Evolutionary conservation across 1,284 basidiomycete species (phyloP).

Genomic region (Macrocystidia cucumis): DNA sequence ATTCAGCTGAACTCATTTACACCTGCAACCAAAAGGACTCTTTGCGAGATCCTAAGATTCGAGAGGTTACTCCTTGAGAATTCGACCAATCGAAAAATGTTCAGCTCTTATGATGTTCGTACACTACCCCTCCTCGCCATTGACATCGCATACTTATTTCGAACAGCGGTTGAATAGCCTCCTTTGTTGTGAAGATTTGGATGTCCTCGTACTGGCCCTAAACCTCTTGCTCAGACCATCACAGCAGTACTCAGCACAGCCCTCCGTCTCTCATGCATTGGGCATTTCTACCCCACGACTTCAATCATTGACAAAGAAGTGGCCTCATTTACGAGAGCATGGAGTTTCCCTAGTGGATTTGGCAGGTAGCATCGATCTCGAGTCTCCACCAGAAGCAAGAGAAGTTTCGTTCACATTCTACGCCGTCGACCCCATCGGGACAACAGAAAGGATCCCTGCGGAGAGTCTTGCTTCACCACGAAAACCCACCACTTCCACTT

Average conservation of each 20-base stretch:
- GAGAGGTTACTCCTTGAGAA: constrained; percentile 91
- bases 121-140: constrained; percentile 7
- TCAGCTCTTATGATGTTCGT: constrained; percentile 93
- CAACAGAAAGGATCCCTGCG: constrained; percentile 34
- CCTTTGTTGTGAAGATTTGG: constrained; percentile 83
- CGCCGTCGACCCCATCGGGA: constrained; percentile 36
- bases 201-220: constrained; percentile 80
- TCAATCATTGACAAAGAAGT: constrained; percentile 64
- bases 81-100: constrained; percentile 97
- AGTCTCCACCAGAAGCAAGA: constrained; percentile 61
- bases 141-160: constrained; percentile 11
- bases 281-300: constrained; percentile 72
- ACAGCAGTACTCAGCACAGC: constrained; percentile 88
- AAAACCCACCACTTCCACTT: constrained; percentile 23
- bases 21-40: constrained; percentile 65
- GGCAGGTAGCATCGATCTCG: constrained; percentile 44
- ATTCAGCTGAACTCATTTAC: constrained; percentile 81
- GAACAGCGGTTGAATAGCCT: constrained; percentile 83
- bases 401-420: constrained; percentile 77
- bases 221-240: constrained; percentile 88
- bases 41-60: constrained; percentile 84
- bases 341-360: constrained; percentile 66
- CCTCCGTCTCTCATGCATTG: constrained; percentile 68
- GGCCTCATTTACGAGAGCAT: constrained; percentile 70
- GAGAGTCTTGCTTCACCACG: constrained; percentile 24